Base-by-base conservation (phyloP, 1,139 yeast species). In the Sugiyamaella novakii region DNA sequence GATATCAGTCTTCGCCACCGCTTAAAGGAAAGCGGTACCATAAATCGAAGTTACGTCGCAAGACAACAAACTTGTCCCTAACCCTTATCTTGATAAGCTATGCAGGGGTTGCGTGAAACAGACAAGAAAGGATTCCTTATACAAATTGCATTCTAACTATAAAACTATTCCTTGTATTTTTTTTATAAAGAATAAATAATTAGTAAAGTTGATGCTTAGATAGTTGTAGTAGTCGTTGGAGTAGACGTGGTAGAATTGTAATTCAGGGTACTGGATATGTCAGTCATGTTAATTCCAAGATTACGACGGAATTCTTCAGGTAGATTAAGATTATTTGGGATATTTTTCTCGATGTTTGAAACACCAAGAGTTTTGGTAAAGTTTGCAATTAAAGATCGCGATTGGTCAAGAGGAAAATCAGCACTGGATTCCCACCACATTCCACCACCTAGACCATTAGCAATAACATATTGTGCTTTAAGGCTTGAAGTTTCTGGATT, bases 371-470 rank as follows among this genome's bases (percentile, higher is more conserved):
- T 50, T 11, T 57, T 39, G 1, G 65, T 56, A 43, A 63, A 63
- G 1, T 64, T 50, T 5, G 55, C 55, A 10, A 68, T 57, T 19
- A 67, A 49, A 2, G 67, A 64, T 22, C 60, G 49, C 6, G 54
- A 53, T 30, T 62, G 52, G 7, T 39, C 42, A 5, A 52, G 54
- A 0, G 70, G 59, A 18, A 49, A 53, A 60, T 88, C 96, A 0
- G 95, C 96, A 48, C 83, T 75, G 0, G 95, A 84, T 60, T 89
- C 96, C 98, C 98, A 92, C 84, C 88, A 89, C 81, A 92, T 83
- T 0, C 87, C 96, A 0, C 98, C 98, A 0, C 84, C 95, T 7
- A 88, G 70, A 0, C 70, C 60, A 5, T 72, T 69, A 40, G 67
- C 60, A 22, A 56, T 59, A 6, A 83, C 79, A 58, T 79, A 89